A percentile compares a stretch with the other conserved stretches of the same genome.
Evolutionary conservation across 2,329 filamentous ascomycete species (phyloP).

Genomic region (Curvularia eragrostidis): DNA sequence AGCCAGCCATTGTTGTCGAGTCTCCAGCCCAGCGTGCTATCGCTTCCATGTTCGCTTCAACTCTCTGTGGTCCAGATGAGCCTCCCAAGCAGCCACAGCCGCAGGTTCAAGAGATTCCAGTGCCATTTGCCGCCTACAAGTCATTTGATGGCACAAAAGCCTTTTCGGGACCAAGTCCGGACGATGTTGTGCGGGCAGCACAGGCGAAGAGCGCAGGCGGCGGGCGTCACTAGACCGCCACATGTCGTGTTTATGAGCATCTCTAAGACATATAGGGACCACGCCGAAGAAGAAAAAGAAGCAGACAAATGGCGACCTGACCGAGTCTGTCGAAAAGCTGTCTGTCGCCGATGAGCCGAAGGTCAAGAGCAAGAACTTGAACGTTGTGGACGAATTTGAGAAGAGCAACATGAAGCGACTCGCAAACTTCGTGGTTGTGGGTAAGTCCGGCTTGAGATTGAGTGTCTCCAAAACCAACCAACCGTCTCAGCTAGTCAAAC

Average conservation of each 20-base stretch:
- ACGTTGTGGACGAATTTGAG: slow-evolving; percentile 82
- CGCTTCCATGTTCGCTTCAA: slow-evolving; percentile 60
- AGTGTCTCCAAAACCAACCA: not conserved
- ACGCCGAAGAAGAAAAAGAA: slow-evolving; percentile 40
- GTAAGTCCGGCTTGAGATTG: slow-evolving; percentile 57
- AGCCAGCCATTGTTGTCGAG: slow-evolving; percentile 32
- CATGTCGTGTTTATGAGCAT: slow-evolving; percentile 11
- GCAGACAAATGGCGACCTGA: slow-evolving; percentile 43
- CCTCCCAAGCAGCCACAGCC: slow-evolving; percentile 4
- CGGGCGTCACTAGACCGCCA: slow-evolving; percentile 39
- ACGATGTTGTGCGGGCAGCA: slow-evolving; percentile 85
- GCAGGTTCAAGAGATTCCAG: slow-evolving; percentile 31
- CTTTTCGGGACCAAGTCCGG: slow-evolving; percentile 87
- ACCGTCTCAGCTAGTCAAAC: not conserved
- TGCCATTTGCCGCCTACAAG: slow-evolving; percentile 51
- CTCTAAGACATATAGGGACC: slow-evolving; percentile 36
- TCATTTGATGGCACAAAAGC: slow-evolving; percentile 59
- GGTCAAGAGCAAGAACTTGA: slow-evolving; percentile 76
- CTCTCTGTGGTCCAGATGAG: slow-evolving; percentile 52
- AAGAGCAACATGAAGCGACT: slow-evolving; percentile 78
- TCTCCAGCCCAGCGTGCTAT: slow-evolving; percentile 52
- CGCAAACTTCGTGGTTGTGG: slow-evolving; percentile 91
- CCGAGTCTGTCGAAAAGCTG: slow-evolving; percentile 57
- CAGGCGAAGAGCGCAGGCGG: slow-evolving; percentile 63
- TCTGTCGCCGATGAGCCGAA: slow-evolving; percentile 58